These are phyloP conservation scores for Cetraspora pellucida DNA, from an alignment of 192 early-diverging fungal species.

Conservation along the genomic window DNA sequence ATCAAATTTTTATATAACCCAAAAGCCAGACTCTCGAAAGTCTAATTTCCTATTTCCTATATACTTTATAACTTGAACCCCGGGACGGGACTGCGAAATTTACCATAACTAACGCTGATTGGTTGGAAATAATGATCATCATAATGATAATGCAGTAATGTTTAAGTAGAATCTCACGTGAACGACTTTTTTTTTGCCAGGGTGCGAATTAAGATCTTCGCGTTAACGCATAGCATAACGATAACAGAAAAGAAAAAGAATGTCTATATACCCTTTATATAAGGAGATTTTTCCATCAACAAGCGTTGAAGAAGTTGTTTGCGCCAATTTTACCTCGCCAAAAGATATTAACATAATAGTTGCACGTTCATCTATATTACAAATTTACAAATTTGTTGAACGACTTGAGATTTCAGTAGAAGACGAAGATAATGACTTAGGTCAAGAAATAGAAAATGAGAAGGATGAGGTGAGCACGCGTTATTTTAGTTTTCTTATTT, in stretches of 20 bases:
- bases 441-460: slow-evolving; percentile 28
- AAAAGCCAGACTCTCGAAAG: no score
- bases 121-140: no score
- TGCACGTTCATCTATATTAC: slow-evolving; percentile 62
- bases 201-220: no score
- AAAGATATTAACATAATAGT: slow-evolving; percentile 67
- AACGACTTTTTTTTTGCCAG: no score
- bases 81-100: no score
- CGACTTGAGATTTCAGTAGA: slow-evolving; percentile 39
- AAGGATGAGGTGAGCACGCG: slow-evolving; percentile 42
- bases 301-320: slow-evolving; percentile 61
- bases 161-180: no score
- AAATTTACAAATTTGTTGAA: slow-evolving; percentile 70
- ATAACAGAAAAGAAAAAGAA: slow-evolving; percentile 7
- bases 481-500: neutral
- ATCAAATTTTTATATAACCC: no score
- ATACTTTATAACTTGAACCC: no score
- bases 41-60: no score
- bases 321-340: slow-evolving; percentile 63
- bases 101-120: no score
- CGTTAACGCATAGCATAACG: no score
- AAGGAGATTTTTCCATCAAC: slow-evolving; percentile 66
- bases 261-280: slow-evolving; percentile 60
- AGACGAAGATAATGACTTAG: slow-evolving; percentile 34
- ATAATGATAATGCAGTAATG: no score